Evolutionary conservation across 2,329 filamentous ascomycete species (phyloP).

Genomic region (Aspergillus pseudoglaucus): DNA sequence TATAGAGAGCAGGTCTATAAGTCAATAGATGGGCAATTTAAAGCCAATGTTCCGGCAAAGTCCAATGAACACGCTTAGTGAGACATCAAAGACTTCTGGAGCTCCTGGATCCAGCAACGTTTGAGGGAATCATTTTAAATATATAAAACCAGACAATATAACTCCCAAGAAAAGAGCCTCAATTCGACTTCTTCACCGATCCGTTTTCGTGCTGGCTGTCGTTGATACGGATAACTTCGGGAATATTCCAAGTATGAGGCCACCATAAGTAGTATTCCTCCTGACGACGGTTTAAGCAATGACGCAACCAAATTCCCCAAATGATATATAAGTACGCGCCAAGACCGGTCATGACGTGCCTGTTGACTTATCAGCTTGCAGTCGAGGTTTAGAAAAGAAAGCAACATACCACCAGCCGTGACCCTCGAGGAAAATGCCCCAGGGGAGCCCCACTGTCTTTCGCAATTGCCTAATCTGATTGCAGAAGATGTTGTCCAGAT

Average conservation of each 20-base stretch:
- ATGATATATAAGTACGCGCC: conserved; percentile 80
- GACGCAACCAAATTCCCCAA: conserved; percentile 76
- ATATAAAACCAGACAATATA: conserved; percentile 1
- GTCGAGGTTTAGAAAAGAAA: not conserved
- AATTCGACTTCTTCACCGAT: conserved; percentile 25
- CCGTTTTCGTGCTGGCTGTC: conserved; percentile 13
- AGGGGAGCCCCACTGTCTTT: conserved; percentile 64
- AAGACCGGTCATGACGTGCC: conserved; percentile 74
- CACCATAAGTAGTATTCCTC: conserved; percentile 66
- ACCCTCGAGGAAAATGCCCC: conserved; percentile 68
- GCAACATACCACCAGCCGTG: conserved; percentile 62
- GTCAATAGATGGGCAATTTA: not conserved
- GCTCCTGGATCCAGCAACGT: not conserved
- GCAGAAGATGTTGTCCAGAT: conserved; percentile 72
- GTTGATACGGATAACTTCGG: conserved; percentile 43
- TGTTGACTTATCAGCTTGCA: conserved; percentile 17
- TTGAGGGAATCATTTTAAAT: not conserved
- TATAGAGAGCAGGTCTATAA: not conserved
- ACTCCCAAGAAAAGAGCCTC: conserved; percentile 1
- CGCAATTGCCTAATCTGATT: conserved; percentile 58
- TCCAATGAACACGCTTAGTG: not conserved
- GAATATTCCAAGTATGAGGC: conserved; percentile 56
- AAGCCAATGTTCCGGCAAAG: not conserved
- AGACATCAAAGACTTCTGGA: not conserved
- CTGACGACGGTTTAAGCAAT: conserved; percentile 66